Percentiles rank a stretch among this genome's conserved stretches.
phyloP scores from a whole-genome alignment of 495 filamentous ascomycete species.

The Penicillium ochrochloron region DNA sequence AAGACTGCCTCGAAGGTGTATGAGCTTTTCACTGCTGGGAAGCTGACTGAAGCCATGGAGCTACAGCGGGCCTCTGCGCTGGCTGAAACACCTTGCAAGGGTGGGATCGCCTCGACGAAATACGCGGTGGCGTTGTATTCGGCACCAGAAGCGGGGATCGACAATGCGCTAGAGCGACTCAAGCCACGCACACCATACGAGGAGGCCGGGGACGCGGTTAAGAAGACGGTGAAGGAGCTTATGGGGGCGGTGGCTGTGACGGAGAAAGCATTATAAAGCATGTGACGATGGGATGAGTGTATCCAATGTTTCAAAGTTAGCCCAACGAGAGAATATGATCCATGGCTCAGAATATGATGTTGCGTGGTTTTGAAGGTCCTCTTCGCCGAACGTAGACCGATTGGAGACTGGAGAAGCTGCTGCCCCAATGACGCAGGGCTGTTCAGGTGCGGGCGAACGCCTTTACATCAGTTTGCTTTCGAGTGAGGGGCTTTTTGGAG shows the following conservation, averaged over 20 bases:
- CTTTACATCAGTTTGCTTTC: conserved; percentile 11
- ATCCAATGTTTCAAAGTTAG: not conserved
- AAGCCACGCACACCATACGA: conserved; percentile 63
- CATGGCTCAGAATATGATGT: not conserved
- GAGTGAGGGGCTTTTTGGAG: conserved; percentile 17
- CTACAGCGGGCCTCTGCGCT: conserved; percentile 57
- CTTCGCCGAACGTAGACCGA: conserved; percentile 2
- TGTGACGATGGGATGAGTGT: not conserved
- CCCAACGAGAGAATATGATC: not conserved
- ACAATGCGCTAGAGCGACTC: conserved; percentile 58
- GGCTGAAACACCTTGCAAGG: conserved; percentile 61
- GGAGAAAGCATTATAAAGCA: conserved; percentile 40
- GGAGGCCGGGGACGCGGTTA: conserved; percentile 51
- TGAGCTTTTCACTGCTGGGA: conserved; percentile 53
- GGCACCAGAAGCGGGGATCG: conserved; percentile 60
- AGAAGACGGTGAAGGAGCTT: conserved; percentile 46
- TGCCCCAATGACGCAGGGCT: not conserved
- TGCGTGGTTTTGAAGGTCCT: not conserved
- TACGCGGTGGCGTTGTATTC: conserved; percentile 62
- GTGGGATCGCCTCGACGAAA: conserved; percentile 67
- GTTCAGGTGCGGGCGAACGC: not conserved
- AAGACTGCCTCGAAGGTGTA: conserved; percentile 58
- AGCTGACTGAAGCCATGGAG: conserved; percentile 56
- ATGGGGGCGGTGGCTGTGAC: conserved; percentile 55
- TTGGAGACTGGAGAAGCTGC: not conserved